Percentiles rank a stretch among this genome's conserved stretches.
Conservation (phyloP, 2,329 filamentous ascomycete genomes). For the Trichoderma sp. region DNA sequence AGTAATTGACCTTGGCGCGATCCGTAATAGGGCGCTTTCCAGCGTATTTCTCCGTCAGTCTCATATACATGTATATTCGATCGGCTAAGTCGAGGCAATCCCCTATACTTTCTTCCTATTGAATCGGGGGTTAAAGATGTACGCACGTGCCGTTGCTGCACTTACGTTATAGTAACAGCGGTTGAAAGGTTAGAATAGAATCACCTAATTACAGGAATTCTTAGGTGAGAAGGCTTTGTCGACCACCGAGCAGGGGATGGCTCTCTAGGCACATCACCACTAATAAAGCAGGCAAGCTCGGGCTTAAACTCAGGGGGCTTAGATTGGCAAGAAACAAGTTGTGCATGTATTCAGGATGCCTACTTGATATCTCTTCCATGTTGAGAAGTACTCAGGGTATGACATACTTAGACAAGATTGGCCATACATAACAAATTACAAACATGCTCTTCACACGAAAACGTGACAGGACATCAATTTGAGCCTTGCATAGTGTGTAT, state of each 20-base stretch:
- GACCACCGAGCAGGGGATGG: background rate
- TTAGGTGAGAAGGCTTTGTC: background rate
- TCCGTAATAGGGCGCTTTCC: background rate
- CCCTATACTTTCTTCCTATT: background rate
- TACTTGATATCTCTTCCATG: background rate
- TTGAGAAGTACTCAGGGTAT: too few species aligned
- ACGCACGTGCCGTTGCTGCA: too few species aligned
- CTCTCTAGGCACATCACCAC: fast-evolving
- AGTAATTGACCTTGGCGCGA: background rate
- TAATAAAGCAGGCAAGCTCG: fast-evolving
- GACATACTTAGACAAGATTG: background rate
- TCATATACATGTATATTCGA: too few species aligned
- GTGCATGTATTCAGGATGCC: background rate
- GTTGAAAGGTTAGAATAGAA: background rate
- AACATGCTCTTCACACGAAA: background rate
- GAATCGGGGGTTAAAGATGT: background rate
- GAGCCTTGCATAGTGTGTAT: background rate
- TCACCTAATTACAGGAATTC: background rate
- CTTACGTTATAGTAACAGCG: background rate
- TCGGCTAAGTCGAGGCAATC: background rate
- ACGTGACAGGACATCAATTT: background rate
- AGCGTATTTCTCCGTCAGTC: background rate
- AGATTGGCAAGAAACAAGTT: background rate
- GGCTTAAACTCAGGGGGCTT: fast-evolving
- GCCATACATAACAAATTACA: background rate